Percentiles rank a stretch among this genome's conserved stretches.
Evolutionary conservation across 352 stramenopile genomes (phyloP).

Genomic region (Globisporangium perplexum): DNA sequence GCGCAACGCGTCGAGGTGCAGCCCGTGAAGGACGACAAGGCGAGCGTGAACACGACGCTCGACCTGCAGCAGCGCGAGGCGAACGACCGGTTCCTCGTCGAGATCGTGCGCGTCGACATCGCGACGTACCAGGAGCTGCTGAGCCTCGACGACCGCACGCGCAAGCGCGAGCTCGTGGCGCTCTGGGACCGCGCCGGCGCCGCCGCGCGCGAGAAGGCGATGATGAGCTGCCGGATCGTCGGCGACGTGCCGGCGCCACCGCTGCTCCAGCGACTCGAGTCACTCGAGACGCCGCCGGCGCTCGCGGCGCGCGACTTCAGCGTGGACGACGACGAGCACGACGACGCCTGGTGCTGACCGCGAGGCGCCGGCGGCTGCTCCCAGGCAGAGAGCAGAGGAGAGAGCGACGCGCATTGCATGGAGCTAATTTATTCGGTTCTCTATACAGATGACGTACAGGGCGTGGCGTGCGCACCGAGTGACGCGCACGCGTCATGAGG

Average conservation of each 20-base stretch:
- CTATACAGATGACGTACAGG: background rate
- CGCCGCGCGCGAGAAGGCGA: constrained; percentile 24
- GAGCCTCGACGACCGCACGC: constrained; percentile 28
- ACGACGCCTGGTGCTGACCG: constrained; percentile 11
- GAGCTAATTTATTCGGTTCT: background rate
- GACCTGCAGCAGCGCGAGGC: constrained; percentile 40
- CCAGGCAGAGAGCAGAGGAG: no score
- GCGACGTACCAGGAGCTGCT: constrained; percentile 33
- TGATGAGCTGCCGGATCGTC: constrained; percentile 28
- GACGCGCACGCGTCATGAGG: no score
- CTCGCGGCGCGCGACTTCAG: background rate
- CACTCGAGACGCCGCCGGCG: background rate
- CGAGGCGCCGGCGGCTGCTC: no score
- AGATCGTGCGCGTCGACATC: constrained; percentile 46
- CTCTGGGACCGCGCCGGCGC: constrained; percentile 37
- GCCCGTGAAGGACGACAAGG: constrained; percentile 20
- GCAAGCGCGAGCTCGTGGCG: constrained; percentile 24
- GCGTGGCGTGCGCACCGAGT: no score
- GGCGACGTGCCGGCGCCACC: constrained; percentile 1
- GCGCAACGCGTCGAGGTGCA: constrained; percentile 57
- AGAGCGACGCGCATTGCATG: no score
- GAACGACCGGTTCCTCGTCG: constrained; percentile 68
- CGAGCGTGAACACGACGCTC: background rate
- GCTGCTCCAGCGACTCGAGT: background rate
- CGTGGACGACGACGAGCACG: constrained; percentile 3